Evolutionary conservation across 2,329 filamentous ascomycete genomes (phyloP).

Genomic region (Pyrenochaeta sp.): DNA sequence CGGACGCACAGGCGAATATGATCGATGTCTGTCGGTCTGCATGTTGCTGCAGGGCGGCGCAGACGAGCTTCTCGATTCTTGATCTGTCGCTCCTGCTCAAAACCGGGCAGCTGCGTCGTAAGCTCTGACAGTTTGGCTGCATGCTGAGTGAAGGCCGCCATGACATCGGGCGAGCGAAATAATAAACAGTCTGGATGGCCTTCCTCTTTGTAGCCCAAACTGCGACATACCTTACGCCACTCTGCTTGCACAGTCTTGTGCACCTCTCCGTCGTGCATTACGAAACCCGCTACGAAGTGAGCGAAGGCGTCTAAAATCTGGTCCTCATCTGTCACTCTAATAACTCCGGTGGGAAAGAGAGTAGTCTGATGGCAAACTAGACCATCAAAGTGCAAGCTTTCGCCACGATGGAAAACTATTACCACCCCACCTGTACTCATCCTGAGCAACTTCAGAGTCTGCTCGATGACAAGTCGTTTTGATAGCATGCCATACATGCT

Average conservation of each 20-base stretch:
- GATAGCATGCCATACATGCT: slow-evolving; percentile 68
- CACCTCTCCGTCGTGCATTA: slow-evolving; percentile 37
- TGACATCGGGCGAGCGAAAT: slow-evolving; percentile 59
- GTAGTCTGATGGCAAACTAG: slow-evolving; percentile 59
- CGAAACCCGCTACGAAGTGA: slow-evolving; percentile 60
- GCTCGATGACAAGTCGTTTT: slow-evolving; percentile 56
- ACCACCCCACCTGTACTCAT: slow-evolving; percentile 52
- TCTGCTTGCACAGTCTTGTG: slow-evolving; percentile 43
- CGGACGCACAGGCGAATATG: slow-evolving; percentile 64
- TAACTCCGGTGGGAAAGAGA: slow-evolving; percentile 55
- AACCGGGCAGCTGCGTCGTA: slow-evolving; percentile 52
- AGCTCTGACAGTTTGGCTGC: slow-evolving; percentile 56
- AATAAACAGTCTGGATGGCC: slow-evolving; percentile 49
- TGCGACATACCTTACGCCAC: slow-evolving; percentile 64
- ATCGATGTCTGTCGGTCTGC: slow-evolving; percentile 55
- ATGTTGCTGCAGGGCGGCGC: slow-evolving; percentile 53
- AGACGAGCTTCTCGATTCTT: slow-evolving; percentile 62
- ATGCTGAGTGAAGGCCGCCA: slow-evolving; percentile 60
- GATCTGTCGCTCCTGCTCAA: slow-evolving; percentile 39
- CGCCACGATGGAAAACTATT: slow-evolving; percentile 64
- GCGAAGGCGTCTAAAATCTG: slow-evolving; percentile 60
- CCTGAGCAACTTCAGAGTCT: slow-evolving; percentile 59
- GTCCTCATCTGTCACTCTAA: slow-evolving; percentile 57
- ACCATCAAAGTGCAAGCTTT: slow-evolving; percentile 53
- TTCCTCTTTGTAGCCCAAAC: slow-evolving; percentile 52